phyloP scores from a whole-genome alignment of 208 protist species.

The Trypanosoma caninum region DNA sequence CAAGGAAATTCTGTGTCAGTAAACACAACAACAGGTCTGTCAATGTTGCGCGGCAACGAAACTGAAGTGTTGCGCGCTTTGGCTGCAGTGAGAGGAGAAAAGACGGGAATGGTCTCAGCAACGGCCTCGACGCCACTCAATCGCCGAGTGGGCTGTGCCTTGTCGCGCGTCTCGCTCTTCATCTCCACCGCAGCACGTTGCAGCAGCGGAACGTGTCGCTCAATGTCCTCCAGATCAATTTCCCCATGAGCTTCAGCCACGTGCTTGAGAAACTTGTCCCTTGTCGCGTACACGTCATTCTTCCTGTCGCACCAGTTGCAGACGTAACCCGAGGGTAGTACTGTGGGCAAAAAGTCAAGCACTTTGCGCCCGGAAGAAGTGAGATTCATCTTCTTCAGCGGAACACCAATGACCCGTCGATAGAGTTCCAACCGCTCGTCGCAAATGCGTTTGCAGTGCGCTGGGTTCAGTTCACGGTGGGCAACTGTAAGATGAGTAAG shows the following conservation, averaged over 20 bases:
- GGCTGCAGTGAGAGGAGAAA: neutral
- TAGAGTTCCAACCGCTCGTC: slow-evolving; percentile 66
- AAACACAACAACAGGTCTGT: slow-evolving; percentile 22
- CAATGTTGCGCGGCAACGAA: slow-evolving; percentile 27
- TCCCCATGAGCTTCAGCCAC: slow-evolving; percentile 62
- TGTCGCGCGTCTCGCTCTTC: neutral
- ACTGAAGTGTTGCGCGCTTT: slow-evolving; percentile 19
- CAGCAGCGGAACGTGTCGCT: slow-evolving; percentile 43
- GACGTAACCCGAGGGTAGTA: slow-evolving; percentile 58
- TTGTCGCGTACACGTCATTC: slow-evolving; percentile 40
- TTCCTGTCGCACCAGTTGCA: slow-evolving; percentile 81
- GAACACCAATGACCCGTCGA: slow-evolving; percentile 42
- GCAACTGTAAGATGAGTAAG: slow-evolving; percentile 58
- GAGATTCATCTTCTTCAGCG: slow-evolving; percentile 32
- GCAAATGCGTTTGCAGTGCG: slow-evolving; percentile 52
- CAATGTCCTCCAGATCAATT: slow-evolving; percentile 68
- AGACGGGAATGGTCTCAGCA: slow-evolving; percentile 5
- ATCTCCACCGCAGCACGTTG: slow-evolving; percentile 11
- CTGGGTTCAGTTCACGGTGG: slow-evolving; percentile 47
- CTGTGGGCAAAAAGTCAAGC: slow-evolving; percentile 49
- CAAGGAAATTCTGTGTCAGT: slow-evolving; percentile 64
- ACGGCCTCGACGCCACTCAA: slow-evolving; percentile 34
- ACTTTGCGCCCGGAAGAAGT: slow-evolving; percentile 19
- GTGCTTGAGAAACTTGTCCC: slow-evolving; percentile 80
- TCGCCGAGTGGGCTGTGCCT: slow-evolving; percentile 21